Base-by-base conservation (phyloP, 106 monocot genomes). In the Dioscorea alata region DNA sequence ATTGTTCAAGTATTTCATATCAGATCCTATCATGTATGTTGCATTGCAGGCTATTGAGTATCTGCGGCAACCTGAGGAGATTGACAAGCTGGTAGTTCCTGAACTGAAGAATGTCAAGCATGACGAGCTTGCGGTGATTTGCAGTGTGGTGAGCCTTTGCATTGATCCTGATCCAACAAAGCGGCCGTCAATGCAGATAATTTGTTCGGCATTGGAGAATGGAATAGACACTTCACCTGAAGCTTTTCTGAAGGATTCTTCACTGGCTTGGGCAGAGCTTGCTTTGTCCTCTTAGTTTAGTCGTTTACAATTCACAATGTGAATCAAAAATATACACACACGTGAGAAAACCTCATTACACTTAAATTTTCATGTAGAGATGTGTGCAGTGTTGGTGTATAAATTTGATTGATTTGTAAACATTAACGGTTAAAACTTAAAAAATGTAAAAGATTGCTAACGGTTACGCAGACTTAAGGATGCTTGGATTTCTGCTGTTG, bases 181-280 rank as follows among this genome's bases (percentile, higher is more conserved):
- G 49, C 63, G 74, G 49, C 74, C 80, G 49, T 70, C 80, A 14
- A 80, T 80, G 80, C 66, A 69, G 31, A 60, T 63, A 18, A 25
- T 80, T 23, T 54, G 65, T 33, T 24, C 59, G 12, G 69, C 74
- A 63, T 16, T 80, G 49, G 80, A 75, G 70, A 60, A 52, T 50
- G 74, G 74, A n/a, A 71, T 80, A 34, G 80, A 80, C 74, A 80
- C 74, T 14, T 80, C 80, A 17, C 50, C 64, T 8, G 61, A 74
- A 8, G 74, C 74, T 33, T 33, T 52, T 66, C 74, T 80, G 18
- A 80, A 80, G 63, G 74, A 75, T 53, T 80, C 74, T 31, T 74
- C 74, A 32, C 52, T 80, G 32, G 51, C 70, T 16, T 80, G 80
- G 80, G 80, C 80, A 24, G 80, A 74, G 50, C 80, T 74, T 13